Evolutionary conservation across 495 filamentous ascomycete genomes (phyloP).

Genomic region (Penicillium coffeae): DNA sequence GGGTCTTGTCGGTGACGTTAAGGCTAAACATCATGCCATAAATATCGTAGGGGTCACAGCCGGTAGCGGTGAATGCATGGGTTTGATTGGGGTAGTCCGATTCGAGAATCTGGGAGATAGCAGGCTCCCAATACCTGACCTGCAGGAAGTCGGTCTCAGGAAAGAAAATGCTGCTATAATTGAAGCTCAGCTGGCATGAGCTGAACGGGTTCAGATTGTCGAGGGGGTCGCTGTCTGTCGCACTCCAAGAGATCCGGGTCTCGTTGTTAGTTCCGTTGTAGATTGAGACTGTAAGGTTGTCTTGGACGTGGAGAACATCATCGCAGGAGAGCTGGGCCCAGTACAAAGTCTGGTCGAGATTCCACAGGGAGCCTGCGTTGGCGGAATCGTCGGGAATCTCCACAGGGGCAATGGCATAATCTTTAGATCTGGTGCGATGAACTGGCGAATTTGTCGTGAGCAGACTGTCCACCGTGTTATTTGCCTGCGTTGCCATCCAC

Average conservation of each 20-base stretch:
- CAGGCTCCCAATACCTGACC: conserved; percentile 41
- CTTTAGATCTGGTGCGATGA: conserved; percentile 25
- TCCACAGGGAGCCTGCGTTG: conserved; percentile 29
- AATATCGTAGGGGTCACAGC: conserved; percentile 34
- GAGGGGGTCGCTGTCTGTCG: conserved; percentile 22
- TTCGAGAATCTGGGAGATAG: conserved; percentile 10
- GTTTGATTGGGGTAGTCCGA: conserved; percentile 10
- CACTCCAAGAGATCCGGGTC: conserved; percentile 29
- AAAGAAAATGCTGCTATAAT: conserved; percentile 33
- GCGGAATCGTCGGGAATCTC: conserved; percentile 27
- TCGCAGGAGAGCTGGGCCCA: conserved; percentile 32
- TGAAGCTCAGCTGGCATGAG: conserved; percentile 30
- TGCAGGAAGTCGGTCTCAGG: conserved; percentile 32
- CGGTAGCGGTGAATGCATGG: conserved; percentile 26
- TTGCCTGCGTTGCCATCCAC: conserved; percentile 35
- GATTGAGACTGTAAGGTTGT: conserved; percentile 22
- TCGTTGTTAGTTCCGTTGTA: conserved; percentile 9
- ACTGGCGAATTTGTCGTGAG: conserved; percentile 16
- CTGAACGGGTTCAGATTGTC: conserved; percentile 12
- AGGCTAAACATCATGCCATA: conserved; percentile 38
- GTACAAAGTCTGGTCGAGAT: conserved; percentile 36
- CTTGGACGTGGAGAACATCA: conserved; percentile 17
- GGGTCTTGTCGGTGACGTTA: conserved; percentile 23
- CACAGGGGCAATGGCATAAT: conserved; percentile 36
- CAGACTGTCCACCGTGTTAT: conserved; percentile 23